Conservation (phyloP, 192 early-diverging fungal species). For the Jimgerdemannia lactiflua region DNA sequence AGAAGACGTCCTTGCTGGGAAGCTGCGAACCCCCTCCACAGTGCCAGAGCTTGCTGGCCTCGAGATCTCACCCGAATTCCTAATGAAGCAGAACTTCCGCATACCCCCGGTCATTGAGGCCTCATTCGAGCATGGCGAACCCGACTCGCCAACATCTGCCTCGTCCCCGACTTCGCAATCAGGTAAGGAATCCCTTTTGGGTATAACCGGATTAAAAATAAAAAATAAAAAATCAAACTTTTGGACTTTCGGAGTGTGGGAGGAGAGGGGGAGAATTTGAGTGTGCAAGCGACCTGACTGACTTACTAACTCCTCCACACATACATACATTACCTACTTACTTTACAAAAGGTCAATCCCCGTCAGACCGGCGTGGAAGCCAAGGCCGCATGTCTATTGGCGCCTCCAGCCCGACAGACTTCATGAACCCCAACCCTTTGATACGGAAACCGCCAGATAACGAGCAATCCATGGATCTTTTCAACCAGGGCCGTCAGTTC, state of each 20-base stretch:
- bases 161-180: too few relatives aligned
- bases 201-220: too few relatives aligned
- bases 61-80: slow-evolving; percentile 55
- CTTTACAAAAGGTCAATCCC: not conserved
- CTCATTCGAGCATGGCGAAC: not conserved
- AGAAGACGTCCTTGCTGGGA: slow-evolving; percentile 47
- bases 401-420: not conserved
- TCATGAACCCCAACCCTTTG: not conserved
- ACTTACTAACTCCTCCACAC: too few relatives aligned
- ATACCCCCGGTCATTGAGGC: slow-evolving; percentile 33
- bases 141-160: too few relatives aligned
- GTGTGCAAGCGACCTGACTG: too few relatives aligned
- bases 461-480: not conserved
- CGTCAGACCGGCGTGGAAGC: not conserved
- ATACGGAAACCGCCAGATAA: not conserved
- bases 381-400: not conserved
- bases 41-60: slow-evolving; percentile 50
- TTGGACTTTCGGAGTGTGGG: too few relatives aligned
- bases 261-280: too few relatives aligned
- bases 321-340: too few relatives aligned
- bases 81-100: slow-evolving; percentile 59
- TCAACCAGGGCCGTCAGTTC: not conserved
- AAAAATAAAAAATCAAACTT: too few relatives aligned
- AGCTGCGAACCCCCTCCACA: slow-evolving; percentile 50
- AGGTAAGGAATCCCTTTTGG: too few relatives aligned